Evolutionary conservation across 1,139 yeast species (phyloP).

Genomic region (Pichia sp.): DNA sequence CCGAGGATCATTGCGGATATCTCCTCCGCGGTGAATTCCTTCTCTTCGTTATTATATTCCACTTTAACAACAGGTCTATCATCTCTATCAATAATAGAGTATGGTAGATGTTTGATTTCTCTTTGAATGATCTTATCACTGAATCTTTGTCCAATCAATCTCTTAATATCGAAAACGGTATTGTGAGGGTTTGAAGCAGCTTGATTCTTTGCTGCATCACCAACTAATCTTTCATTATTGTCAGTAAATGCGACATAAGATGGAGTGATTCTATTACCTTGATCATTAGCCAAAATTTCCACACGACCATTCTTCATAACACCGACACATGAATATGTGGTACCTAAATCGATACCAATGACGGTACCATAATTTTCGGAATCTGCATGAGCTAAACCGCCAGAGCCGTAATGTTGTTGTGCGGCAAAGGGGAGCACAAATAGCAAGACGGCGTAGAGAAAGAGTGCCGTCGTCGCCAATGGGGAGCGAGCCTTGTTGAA

Average conservation of each 20-base stretch:
- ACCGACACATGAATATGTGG: conserved; percentile 91
- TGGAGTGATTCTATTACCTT: conserved; percentile 93
- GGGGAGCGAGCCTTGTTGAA: not conserved
- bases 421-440: conserved; percentile 53
- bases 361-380: conserved; percentile 67
- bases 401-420: no score
- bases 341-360: conserved; percentile 83
- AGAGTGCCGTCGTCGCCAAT: conserved; percentile 11
- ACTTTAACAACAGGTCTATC: conserved; percentile 82
- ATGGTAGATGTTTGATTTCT: conserved; percentile 81
- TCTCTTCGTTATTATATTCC: conserved; percentile 49
- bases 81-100: conserved; percentile 54
- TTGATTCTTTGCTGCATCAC: conserved; percentile 94
- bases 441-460: conserved; percentile 48
- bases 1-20: conserved; percentile 86
- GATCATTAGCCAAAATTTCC: conserved; percentile 89
- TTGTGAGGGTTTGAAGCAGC: conserved; percentile 75
- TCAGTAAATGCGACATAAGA: conserved; percentile 82
- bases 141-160: conserved; percentile 77
- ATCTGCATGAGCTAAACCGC: conserved; percentile 37
- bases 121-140: conserved; percentile 71
- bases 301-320: conserved; percentile 90
- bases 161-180: conserved; percentile 80
- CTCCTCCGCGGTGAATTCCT: conserved; percentile 81
- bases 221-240: conserved; percentile 70